Conservation (phyloP, 805 yeast genomes). For the Candida orba region DNA sequence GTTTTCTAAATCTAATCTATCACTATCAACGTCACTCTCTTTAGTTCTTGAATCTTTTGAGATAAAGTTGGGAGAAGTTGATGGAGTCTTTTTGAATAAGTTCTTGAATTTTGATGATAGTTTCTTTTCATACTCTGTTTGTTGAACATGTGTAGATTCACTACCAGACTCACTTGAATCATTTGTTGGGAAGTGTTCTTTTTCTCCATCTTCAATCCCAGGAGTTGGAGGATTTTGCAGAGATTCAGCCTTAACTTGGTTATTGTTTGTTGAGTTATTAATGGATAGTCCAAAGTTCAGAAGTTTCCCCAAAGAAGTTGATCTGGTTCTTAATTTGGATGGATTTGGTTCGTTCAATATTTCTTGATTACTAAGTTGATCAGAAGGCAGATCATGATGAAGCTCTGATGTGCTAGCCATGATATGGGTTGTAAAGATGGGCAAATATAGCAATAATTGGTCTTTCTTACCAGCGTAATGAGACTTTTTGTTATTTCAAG, state of each 20-base stretch:
- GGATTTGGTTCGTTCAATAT: neutral
- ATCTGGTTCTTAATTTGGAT: conserved; percentile 18
- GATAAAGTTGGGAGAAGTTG: conserved; percentile 12
- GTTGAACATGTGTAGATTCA: neutral
- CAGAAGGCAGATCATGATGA: neutral
- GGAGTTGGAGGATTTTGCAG: conserved; percentile 7
- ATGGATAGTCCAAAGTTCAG: conserved; percentile 29
- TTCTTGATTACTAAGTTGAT: neutral
- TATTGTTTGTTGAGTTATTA: neutral
- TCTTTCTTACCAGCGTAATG: too few relatives aligned
- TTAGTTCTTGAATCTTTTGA: conserved; percentile 7
- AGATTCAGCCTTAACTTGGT: neutral
- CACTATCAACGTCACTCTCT: conserved; percentile 3
- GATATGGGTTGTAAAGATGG: neutral
- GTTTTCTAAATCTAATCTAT: neutral
- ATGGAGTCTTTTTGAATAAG: conserved; percentile 17
- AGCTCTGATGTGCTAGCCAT: neutral
- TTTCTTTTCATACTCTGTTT: conserved; percentile 9
- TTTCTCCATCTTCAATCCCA: conserved; percentile 5
- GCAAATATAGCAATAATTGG: too few relatives aligned
- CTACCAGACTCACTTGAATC: neutral
- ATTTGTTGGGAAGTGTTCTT: conserved; percentile 6
- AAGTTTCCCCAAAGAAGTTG: conserved; percentile 34
- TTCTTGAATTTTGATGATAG: conserved; percentile 17
- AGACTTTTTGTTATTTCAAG: too few relatives aligned